phyloP scores from a whole-genome alignment of 1,284 basidiomycete genomes.

The Cronartium quercuum region DNA sequence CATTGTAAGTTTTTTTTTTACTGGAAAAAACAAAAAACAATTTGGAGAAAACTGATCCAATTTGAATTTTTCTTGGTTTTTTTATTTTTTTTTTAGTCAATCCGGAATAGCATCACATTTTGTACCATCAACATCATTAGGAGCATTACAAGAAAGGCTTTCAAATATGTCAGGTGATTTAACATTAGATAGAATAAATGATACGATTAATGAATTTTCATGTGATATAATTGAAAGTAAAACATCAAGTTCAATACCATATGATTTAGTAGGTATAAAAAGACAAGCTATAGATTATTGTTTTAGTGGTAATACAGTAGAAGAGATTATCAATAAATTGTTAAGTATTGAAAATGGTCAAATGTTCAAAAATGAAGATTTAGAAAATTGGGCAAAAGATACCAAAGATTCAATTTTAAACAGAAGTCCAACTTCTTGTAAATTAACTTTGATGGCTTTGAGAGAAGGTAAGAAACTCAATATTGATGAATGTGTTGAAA shows the following conservation, averaged over 20 bases:
- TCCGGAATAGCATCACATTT: slow-evolving; percentile 86
- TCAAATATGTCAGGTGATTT: slow-evolving; percentile 49
- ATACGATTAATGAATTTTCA: slow-evolving; percentile 63
- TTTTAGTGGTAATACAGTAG: slow-evolving; percentile 65
- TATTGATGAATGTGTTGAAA: slow-evolving; percentile 64
- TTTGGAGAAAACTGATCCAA: background rate
- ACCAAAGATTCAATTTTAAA: slow-evolving; percentile 62
- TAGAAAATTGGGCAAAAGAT: slow-evolving; percentile 63
- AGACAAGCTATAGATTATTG: slow-evolving; percentile 70
- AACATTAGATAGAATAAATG: slow-evolving; percentile 53
- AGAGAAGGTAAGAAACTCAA: slow-evolving; percentile 61
- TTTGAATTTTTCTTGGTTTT: slow-evolving; percentile 1
- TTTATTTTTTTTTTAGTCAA: slow-evolving; percentile 57
- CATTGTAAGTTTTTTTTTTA: slow-evolving; percentile 60
- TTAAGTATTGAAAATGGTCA: slow-evolving; percentile 50
- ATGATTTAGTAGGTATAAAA: slow-evolving; percentile 57
- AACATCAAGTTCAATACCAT: slow-evolving; percentile 18
- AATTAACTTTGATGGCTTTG: slow-evolving; percentile 72
- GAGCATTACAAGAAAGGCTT: slow-evolving; percentile 56
- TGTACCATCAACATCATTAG: slow-evolving; percentile 67
- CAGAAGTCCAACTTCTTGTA: slow-evolving; percentile 82
- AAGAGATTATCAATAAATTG: slow-evolving; percentile 63
- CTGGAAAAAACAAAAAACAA: slow-evolving; percentile 30
- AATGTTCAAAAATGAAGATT: slow-evolving; percentile 54
- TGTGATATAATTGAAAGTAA: slow-evolving; percentile 51